phyloP scores from a whole-genome alignment of 345 rosid genomes.

The Kandelia obovata region DNA sequence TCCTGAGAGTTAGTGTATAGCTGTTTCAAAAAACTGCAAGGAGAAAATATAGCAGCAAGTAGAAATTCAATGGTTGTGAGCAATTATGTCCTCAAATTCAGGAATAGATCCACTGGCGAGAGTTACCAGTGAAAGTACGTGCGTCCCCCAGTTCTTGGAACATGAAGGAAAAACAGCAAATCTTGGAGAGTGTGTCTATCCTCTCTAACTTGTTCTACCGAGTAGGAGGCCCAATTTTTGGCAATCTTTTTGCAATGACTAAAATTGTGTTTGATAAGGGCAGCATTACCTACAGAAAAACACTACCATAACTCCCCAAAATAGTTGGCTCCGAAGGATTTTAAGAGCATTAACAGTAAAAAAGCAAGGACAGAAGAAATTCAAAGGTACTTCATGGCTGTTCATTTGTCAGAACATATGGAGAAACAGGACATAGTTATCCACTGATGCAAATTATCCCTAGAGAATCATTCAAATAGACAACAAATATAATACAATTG shows the following conservation, averaged over 20 bases:
- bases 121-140: slow-evolving; percentile 84
- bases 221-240: slow-evolving; percentile 56
- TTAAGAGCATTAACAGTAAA: too few species aligned
- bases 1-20: slow-evolving; percentile 60
- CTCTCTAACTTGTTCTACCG: slow-evolving; percentile 41
- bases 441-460: too few species aligned
- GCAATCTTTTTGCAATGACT: slow-evolving; percentile 59
- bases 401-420: slow-evolving; percentile 1
- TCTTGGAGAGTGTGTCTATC: slow-evolving; percentile 65
- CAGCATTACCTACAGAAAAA: slow-evolving; percentile 41
- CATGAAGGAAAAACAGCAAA: slow-evolving; percentile 83
- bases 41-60: slow-evolving; percentile 14
- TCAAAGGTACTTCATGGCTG: too few species aligned
- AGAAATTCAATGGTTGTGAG: slow-evolving; percentile 4
- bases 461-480: slow-evolving; percentile 34
- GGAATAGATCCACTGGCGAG: neutral
- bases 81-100: neutral
- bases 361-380: too few species aligned
- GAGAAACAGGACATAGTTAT: slow-evolving; percentile 14
- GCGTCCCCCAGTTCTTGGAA: slow-evolving; percentile 96
- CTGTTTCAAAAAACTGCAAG: slow-evolving; percentile 80
- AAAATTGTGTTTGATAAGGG: slow-evolving; percentile 40
- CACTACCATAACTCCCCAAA: neutral
- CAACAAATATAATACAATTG: too few species aligned
- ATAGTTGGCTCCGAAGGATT: too few species aligned